These are phyloP conservation scores for Abrus pulchellus DNA, from an alignment of 306 rosid genomes.

Conservation along the genomic window DNA sequence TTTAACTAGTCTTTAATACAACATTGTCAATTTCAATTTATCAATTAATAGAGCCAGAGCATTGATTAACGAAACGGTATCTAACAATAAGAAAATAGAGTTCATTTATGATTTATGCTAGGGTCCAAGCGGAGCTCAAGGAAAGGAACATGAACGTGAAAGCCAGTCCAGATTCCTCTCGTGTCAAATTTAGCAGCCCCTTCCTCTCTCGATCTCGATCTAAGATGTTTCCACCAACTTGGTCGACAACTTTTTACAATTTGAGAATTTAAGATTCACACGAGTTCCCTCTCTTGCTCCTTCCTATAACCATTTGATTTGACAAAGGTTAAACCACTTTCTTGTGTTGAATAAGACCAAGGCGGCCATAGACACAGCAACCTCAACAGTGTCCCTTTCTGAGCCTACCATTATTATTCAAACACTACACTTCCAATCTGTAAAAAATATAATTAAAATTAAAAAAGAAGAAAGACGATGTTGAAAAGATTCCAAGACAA, in stretches of 20 bases:
- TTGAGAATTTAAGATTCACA: not conserved
- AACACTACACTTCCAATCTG: conserved; percentile 35
- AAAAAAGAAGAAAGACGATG: not conserved
- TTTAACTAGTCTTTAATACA: too few relatives aligned
- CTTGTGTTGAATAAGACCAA: not conserved
- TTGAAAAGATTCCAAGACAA: conserved; percentile 48
- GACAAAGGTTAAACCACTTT: conserved; percentile 10
- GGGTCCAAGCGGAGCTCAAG: not conserved
- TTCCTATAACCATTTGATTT: conserved; percentile 15
- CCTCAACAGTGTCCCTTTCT: conserved; percentile 49
- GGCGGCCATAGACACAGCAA: conserved; percentile 44
- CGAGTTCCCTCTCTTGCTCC: not conserved
- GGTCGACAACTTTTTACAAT: conserved; percentile 43
- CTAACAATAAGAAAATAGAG: too few relatives aligned
- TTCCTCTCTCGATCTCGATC: not conserved
- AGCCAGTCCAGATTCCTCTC: not conserved
- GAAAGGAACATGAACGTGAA: conserved; percentile 30
- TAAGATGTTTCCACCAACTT: not conserved
- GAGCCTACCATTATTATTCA: conserved; percentile 33
- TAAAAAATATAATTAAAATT: not conserved
- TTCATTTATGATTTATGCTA: not conserved
- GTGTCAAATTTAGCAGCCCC: conserved; percentile 47
- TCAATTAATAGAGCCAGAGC: too few relatives aligned
- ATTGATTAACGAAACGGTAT: too few relatives aligned
- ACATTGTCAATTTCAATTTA: too few relatives aligned